Percentiles rank a stretch among this genome's conserved stretches.
Evolutionary conservation across 768 basidiomycete species (phyloP).

Genomic region (Calocybe cyanea): DNA sequence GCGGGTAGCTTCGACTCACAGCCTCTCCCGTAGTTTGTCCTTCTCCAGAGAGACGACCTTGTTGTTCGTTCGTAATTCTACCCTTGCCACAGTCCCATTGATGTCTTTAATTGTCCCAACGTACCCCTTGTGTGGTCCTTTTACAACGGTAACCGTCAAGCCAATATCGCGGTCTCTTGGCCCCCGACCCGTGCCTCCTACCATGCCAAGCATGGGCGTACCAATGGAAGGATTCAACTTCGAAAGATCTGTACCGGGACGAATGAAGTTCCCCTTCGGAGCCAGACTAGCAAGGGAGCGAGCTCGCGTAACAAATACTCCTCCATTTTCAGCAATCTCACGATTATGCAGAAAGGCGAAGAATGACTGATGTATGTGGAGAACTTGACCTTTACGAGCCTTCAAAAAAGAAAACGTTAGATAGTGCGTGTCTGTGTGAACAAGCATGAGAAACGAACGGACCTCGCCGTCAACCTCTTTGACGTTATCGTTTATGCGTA

Average conservation of each 20-base stretch:
- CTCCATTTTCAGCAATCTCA: slow-evolving; percentile 85
- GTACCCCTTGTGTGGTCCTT: slow-evolving; percentile 89
- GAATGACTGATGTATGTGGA: slow-evolving; percentile 93
- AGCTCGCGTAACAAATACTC: slow-evolving; percentile 90
- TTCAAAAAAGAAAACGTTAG: slow-evolving; percentile 24
- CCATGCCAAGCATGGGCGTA: slow-evolving; percentile 67
- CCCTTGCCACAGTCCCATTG: slow-evolving; percentile 80
- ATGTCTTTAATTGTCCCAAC: slow-evolving; percentile 93
- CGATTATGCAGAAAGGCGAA: slow-evolving; percentile 94
- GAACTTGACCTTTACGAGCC: slow-evolving; percentile 82
- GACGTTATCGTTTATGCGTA: slow-evolving; percentile 85
- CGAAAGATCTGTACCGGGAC: slow-evolving; percentile 69
- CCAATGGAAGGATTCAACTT: slow-evolving; percentile 88
- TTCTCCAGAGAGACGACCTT: slow-evolving; percentile 87
- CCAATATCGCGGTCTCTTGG: slow-evolving; percentile 84
- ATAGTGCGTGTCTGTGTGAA: background rate
- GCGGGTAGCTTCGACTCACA: slow-evolving; percentile 49
- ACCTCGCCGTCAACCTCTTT: slow-evolving; percentile 91
- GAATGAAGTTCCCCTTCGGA: slow-evolving; percentile 74
- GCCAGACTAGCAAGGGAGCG: slow-evolving; percentile 80
- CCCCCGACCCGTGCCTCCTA: slow-evolving; percentile 72
- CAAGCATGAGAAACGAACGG: slow-evolving; percentile 19
- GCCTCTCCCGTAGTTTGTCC: slow-evolving; percentile 65
- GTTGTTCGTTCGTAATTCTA: slow-evolving; percentile 87
- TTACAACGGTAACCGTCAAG: slow-evolving; percentile 69